Evolutionary conservation across 768 basidiomycete species (phyloP).

Genomic region (Chlorophyllum brunneum): DNA sequence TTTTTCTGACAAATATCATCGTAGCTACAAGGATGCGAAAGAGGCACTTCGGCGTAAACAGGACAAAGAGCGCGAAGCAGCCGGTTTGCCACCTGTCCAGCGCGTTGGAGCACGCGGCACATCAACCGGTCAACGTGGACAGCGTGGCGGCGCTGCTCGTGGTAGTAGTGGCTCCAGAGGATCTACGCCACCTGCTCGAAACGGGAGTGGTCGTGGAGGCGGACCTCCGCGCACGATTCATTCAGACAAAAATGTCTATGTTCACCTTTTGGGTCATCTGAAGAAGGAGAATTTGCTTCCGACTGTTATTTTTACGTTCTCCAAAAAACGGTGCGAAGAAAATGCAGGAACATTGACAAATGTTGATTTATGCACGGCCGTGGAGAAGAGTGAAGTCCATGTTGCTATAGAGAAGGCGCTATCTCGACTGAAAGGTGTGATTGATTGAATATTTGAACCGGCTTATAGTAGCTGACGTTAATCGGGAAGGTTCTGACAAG

Average conservation of each 20-base stretch:
- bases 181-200: conserved; percentile 25
- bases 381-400: conserved; percentile 97
- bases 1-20: conserved; percentile 1
- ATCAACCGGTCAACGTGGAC: conserved; percentile 40
- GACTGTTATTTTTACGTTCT: conserved; percentile 95
- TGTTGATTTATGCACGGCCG: conserved; percentile 80
- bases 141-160: conserved; percentile 42
- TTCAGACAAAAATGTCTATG: conserved; percentile 88
- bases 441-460: conserved; percentile 1
- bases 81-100: conserved; percentile 84
- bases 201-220: conserved; percentile 44
- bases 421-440: conserved; percentile 80
- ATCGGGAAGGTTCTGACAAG: conserved; percentile 73
- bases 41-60: conserved; percentile 91
- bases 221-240: conserved; percentile 52
- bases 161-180: conserved; percentile 34
- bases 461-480: conserved; percentile 5
- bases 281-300: conserved; percentile 86
- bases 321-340: conserved; percentile 96
- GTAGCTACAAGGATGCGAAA: conserved; percentile 84
- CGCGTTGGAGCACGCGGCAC: conserved; percentile 79
- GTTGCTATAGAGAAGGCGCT: conserved; percentile 91
- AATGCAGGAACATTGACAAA: conserved; percentile 89
- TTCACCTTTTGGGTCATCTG: conserved; percentile 83
- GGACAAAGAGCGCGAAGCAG: conserved; percentile 96